Base-by-base conservation (phyloP, 352 stramenopile genomes). In the Pythium phragmiticola region DNA sequence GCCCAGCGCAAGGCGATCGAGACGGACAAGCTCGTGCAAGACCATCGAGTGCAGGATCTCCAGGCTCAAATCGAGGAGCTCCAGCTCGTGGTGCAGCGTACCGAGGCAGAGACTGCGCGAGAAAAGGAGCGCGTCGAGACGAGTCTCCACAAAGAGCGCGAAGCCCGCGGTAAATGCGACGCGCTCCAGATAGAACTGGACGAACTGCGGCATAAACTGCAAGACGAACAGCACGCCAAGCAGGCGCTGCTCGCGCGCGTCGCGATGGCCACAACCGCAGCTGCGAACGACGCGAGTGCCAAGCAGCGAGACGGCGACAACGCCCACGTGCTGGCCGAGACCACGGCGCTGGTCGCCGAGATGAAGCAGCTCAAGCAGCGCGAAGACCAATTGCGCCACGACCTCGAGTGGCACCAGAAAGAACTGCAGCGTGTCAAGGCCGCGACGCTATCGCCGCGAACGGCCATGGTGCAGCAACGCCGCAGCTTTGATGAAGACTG, bases 341-440 rank as follows among this genome's bases (percentile, higher is more conserved):
- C 55, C 14, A 54, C 63, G 60, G 56, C 12, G 52, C 41, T 16
- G 19, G 66, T 63, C 6, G 63, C 56, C 0, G 77, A 90, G 60
- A 65, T 88, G 13, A 68, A 78, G 49, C 63, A 85, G 49, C 57
- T 70, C 53, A 71, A 65, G 43, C 54, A 77, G 28, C 77, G 76
- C 4, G 80, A 88, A 46, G 36, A 62, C 7, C 72, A 85, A 57
- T 71, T 90, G 26, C 69, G 66, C n/a, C 70, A 83, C 42, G 77
- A 90, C 11, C 57, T 90, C 4, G 76, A 87, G 53, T 88, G 78
- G 76, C 74, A 86, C 34, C 67, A 85, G 57, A 76, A 79, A 47
- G 82, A 90, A 37, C 61, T 90, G 3, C 62, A 75, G 46, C 72
- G 77, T 33, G 37, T 86, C 48, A 84, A 86, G 64, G 48, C 65